A percentile compares a stretch with the other conserved stretches of the same genome.
These are phyloP conservation scores for Phytophthora colocasiae DNA, from an alignment of 352 stramenopile species.

Conservation along the genomic window DNA sequence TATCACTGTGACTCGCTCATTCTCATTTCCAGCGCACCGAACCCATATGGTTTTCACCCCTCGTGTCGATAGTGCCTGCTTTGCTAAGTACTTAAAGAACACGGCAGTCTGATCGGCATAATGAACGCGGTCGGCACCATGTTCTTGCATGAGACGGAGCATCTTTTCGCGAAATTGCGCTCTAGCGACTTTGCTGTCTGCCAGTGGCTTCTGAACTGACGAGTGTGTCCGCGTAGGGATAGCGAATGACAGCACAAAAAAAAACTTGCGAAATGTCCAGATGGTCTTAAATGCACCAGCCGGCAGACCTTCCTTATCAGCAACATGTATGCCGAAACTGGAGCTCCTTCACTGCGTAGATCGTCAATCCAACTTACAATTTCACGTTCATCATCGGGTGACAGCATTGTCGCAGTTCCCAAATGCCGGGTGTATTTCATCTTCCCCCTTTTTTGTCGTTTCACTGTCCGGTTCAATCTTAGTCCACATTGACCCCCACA, in stretches of 20 bases:
- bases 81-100: slow-evolving; percentile 42
- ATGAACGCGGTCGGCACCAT: slow-evolving; percentile 19
- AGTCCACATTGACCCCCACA: slow-evolving; percentile 1
- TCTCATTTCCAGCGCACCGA: neutral
- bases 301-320: neutral
- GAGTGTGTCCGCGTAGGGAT: slow-evolving; percentile 14
- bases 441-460: neutral
- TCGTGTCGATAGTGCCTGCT: slow-evolving; percentile 23
- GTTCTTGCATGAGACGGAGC: neutral
- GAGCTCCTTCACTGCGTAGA: slow-evolving; percentile 26
- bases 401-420: slow-evolving; percentile 21
- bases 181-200: neutral
- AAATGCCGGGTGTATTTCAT: slow-evolving; percentile 4
- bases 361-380: slow-evolving; percentile 38
- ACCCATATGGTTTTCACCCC: slow-evolving; percentile 36
- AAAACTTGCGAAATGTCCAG: slow-evolving; percentile 4
- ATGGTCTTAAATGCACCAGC: slow-evolving; percentile 2
- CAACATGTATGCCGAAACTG: slow-evolving; percentile 34
- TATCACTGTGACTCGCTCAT: no score
- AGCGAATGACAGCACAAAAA: slow-evolving; percentile 30
- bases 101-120: slow-evolving; percentile 39
- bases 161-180: neutral
- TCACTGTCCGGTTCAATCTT: slow-evolving; percentile 1
- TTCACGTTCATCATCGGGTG: slow-evolving; percentile 17
- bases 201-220: neutral